These are phyloP conservation scores for Fusarium robinianum DNA, from an alignment of 2,329 filamentous ascomycete species.

Conservation along the genomic window DNA sequence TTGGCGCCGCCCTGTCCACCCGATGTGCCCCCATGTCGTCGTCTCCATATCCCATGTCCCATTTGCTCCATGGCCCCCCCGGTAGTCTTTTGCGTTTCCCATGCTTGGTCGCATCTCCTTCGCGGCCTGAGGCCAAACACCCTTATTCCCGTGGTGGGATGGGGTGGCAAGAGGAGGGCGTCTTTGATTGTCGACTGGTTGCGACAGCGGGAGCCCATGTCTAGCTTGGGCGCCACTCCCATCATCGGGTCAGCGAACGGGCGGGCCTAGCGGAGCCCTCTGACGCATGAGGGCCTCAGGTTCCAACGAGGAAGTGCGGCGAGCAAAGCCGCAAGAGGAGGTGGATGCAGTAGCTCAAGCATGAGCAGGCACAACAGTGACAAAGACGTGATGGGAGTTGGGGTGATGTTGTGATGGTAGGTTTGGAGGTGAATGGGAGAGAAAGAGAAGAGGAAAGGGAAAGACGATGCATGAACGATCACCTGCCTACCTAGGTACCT, in stretches of 20 bases:
- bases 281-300: slow-evolving; percentile 22
- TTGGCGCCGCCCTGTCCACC: slow-evolving; percentile 16
- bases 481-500: too few relatives aligned
- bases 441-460: too few relatives aligned
- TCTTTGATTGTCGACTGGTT: slow-evolving; percentile 29
- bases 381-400: slow-evolving; percentile 8
- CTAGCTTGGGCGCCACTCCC: slow-evolving; percentile 35
- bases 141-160: slow-evolving; percentile 34
- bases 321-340: slow-evolving; percentile 11
- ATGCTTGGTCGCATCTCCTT: slow-evolving; percentile 32
- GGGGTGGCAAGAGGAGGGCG: slow-evolving; percentile 19
- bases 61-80: slow-evolving; percentile 13
- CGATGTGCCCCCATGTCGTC: slow-evolving; percentile 6
- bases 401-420: not conserved
- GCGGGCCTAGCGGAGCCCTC: slow-evolving; percentile 27
- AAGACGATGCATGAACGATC: too few relatives aligned
- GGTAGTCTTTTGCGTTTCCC: slow-evolving; percentile 34
- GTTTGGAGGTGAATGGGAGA: not conserved
- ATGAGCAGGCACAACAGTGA: slow-evolving; percentile 12
- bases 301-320: slow-evolving; percentile 7
- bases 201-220: slow-evolving; percentile 28
- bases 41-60: slow-evolving; percentile 10
- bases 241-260: slow-evolving; percentile 36
- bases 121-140: slow-evolving; percentile 27
- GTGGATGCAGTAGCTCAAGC: slow-evolving; percentile 24